A percentile compares a stretch with the other conserved stretches of the same genome.
Conservation (phyloP, 495 filamentous ascomycete species). For the Aspergillus incahuasiensis region DNA sequence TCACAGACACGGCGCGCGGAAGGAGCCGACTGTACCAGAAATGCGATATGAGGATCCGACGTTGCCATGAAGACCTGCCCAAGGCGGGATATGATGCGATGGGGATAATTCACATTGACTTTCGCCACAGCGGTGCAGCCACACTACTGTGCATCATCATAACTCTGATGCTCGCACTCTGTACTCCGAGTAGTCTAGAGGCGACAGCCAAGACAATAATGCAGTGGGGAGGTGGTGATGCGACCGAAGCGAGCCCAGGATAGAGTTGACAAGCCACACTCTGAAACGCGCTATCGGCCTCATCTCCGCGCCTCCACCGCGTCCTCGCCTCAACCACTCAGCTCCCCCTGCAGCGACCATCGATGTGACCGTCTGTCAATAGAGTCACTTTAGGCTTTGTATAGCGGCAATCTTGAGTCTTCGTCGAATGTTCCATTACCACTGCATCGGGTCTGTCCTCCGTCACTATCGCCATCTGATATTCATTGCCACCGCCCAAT, state of each 20-base stretch:
- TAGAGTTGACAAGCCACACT: neutral
- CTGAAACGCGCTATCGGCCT: constrained; percentile 2
- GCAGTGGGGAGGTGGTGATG: neutral
- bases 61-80: neutral
- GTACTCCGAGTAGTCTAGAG: too few relatives aligned
- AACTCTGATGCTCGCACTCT: too few relatives aligned
- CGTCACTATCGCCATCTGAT: neutral
- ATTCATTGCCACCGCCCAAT: neutral
- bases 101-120: too few relatives aligned
- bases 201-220: neutral
- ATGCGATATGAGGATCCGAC: neutral
- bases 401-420: constrained; percentile 9
- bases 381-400: constrained; percentile 11
- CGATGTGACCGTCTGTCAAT: constrained; percentile 11
- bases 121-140: too few relatives aligned
- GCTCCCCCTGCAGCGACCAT: neutral
- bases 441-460: neutral
- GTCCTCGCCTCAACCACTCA: neutral
- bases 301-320: constrained; percentile 3
- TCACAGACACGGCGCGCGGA: neutral
- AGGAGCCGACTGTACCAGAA: neutral
- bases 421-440: neutral
- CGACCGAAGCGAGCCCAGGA: neutral
- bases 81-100: neutral
- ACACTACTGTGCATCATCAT: too few relatives aligned